Conservation (phyloP, 805 yeast species). For the Millerozyma miso region DNA sequence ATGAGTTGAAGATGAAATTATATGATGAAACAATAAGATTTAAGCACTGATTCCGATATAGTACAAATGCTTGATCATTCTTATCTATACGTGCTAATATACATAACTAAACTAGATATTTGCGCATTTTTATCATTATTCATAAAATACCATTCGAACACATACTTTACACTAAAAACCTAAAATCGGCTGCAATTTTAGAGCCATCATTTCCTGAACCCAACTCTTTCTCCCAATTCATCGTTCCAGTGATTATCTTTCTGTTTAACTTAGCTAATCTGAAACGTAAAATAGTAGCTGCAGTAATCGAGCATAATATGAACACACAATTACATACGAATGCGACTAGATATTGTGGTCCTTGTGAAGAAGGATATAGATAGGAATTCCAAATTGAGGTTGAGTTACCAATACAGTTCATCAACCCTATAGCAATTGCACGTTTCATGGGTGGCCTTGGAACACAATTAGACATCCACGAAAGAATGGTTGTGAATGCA, state of each 20-base stretch:
- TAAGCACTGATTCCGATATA: not conserved
- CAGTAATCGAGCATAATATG: conserved; percentile 33
- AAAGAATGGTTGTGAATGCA: conserved; percentile 47
- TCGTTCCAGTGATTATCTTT: conserved; percentile 40
- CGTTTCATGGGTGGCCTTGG: conserved; percentile 59
- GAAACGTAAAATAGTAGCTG: conserved; percentile 36
- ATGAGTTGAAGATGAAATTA: conserved; percentile 68
- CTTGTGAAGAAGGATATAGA: conserved; percentile 41
- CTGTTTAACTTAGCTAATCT: conserved; percentile 38
- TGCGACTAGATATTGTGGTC: conserved; percentile 47
- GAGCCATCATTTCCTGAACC: conserved; percentile 45
- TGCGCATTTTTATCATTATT: not conserved
- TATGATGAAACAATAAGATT: conserved; percentile 66
- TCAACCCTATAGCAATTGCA: conserved; percentile 53
- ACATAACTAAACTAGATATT: not conserved
- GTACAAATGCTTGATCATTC: not conserved
- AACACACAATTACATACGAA: conserved; percentile 48
- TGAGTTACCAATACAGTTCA: conserved; percentile 54
- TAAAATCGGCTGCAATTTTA: conserved; percentile 39
- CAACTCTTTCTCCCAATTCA: conserved; percentile 47
- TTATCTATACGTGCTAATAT: not conserved
- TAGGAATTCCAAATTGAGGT: conserved; percentile 56
- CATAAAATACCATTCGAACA: not conserved
- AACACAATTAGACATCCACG: conserved; percentile 54
- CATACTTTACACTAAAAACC: conserved; percentile 28